Evolutionary conservation across 2,329 filamentous ascomycete species (phyloP).

Genomic region (Colletotrichum incanum): DNA sequence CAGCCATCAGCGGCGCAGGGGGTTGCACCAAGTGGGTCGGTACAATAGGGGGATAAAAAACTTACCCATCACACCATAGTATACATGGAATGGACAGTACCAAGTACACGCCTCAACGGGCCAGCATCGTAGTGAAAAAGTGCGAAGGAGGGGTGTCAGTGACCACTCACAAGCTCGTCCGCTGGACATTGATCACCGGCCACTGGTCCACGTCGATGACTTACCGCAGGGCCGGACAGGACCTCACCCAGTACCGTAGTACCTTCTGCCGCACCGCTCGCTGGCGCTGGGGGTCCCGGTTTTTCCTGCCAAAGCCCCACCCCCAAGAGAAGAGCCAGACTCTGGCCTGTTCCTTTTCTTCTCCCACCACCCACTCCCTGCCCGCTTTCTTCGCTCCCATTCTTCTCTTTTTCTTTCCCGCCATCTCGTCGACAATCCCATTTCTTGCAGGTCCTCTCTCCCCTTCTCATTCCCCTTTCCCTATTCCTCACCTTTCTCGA

Average conservation of each 20-base stretch:
- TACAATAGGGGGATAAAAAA: too few relatives aligned
- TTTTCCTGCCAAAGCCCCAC: constrained; percentile 37
- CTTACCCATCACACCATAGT: too few relatives aligned
- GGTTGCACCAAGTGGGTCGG: too few relatives aligned
- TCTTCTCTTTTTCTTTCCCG: constrained; percentile 50
- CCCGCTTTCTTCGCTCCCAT: constrained; percentile 49
- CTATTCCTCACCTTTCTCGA: constrained; percentile 44
- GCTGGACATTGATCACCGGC: constrained; percentile 16
- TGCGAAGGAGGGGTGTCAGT: constrained; percentile 21
- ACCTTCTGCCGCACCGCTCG: constrained; percentile 16
- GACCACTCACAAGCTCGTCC: constrained; percentile 22
- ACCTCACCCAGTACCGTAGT: background rate
- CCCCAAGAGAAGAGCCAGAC: constrained; percentile 41
- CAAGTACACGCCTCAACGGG: constrained; percentile 7
- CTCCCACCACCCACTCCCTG: constrained; percentile 48
- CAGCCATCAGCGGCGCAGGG: too few relatives aligned
- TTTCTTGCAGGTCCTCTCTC: constrained; percentile 47
- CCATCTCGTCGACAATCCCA: constrained; percentile 49
- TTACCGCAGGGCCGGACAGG: constrained; percentile 12
- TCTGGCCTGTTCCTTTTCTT: constrained; percentile 49
- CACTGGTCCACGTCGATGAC: constrained; percentile 28
- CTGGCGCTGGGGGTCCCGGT: constrained; percentile 41
- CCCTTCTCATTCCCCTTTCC: constrained; percentile 45
- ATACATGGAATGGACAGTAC: background rate
- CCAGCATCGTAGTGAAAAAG: constrained; percentile 8